A percentile compares a stretch with the other conserved stretches of the same genome.
Conservation (phyloP, 1,284 basidiomycete species). For the Porogramme epimiltina region DNA sequence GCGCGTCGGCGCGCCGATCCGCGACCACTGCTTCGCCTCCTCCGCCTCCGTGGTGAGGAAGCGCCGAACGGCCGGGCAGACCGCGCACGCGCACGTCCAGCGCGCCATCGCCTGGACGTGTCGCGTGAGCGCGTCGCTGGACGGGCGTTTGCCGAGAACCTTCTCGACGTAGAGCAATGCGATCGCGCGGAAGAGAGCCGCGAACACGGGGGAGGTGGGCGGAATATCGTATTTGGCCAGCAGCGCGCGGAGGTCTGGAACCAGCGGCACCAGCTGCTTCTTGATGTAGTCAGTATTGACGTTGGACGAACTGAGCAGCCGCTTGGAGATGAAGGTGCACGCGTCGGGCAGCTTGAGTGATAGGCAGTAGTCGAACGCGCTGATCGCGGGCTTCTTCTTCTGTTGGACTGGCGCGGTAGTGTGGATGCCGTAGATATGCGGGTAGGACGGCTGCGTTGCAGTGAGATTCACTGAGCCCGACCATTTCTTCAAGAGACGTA, state of each 20-base stretch:
- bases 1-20: slow-evolving; percentile 1
- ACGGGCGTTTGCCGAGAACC: slow-evolving; percentile 3
- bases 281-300: slow-evolving; percentile 1
- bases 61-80: background rate
- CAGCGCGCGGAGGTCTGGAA: slow-evolving; percentile 5
- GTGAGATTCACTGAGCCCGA: background rate
- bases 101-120: background rate
- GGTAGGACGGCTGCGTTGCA: background rate
- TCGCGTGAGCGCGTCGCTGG: background rate
- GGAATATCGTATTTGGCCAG: slow-evolving; percentile 2
- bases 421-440: background rate
- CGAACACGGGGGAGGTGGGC: background rate
- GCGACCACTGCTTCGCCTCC: background rate
- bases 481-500: background rate
- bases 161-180: background rate
- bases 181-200: slow-evolving; percentile 2
- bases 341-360: slow-evolving; percentile 1
- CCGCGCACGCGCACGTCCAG: slow-evolving; percentile 6
- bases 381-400: background rate
- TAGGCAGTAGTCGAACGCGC: slow-evolving; percentile 5
- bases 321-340: background rate
- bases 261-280: slow-evolving; percentile 6
- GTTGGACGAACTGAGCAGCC: background rate
- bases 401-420: background rate
- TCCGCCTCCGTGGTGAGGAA: slow-evolving; percentile 8